These are phyloP conservation scores for Colletotrichum acutatum DNA, from an alignment of 2,329 filamentous ascomycete species.

Conservation along the genomic window DNA sequence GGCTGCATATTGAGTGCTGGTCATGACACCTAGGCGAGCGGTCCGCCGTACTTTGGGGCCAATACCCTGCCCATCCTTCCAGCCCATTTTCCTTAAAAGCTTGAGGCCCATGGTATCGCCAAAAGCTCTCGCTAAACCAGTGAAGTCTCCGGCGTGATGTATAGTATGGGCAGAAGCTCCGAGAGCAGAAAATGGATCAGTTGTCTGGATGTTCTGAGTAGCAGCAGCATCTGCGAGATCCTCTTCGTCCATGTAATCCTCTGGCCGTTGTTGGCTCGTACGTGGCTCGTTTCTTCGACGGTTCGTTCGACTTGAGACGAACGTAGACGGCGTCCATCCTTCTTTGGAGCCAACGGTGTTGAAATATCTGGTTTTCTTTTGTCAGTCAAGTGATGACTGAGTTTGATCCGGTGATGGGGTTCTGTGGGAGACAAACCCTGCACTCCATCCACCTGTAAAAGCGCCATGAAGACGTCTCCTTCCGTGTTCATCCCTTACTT, in stretches of 20 bases:
- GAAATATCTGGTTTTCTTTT: slow-evolving; percentile 76
- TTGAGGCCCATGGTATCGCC: slow-evolving; percentile 90
- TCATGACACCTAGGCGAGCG: slow-evolving; percentile 71
- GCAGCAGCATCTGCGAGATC: slow-evolving; percentile 90
- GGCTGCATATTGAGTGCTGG: slow-evolving; percentile 47
- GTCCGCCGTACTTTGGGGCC: slow-evolving; percentile 84
- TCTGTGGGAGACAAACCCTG: slow-evolving; percentile 72
- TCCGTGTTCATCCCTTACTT: slow-evolving; percentile 92
- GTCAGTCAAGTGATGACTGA: background rate
- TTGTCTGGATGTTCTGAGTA: slow-evolving; percentile 77
- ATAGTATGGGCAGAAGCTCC: slow-evolving; percentile 68
- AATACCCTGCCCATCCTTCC: slow-evolving; percentile 93
- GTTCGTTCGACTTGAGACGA: slow-evolving; percentile 87
- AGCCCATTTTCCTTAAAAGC: slow-evolving; percentile 91
- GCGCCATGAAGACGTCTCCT: slow-evolving; percentile 93
- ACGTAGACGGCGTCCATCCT: slow-evolving; percentile 93
- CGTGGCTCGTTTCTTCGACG: slow-evolving; percentile 75
- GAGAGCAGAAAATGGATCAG: slow-evolving; percentile 78
- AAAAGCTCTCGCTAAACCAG: slow-evolving; percentile 76
- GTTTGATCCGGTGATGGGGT: slow-evolving; percentile 38
- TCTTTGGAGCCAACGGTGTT: slow-evolving; percentile 99
- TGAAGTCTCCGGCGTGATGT: slow-evolving; percentile 53
- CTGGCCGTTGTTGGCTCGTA: slow-evolving; percentile 69
- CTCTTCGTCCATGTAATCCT: slow-evolving; percentile 99
- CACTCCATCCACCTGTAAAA: slow-evolving; percentile 96